Evolutionary conservation across 225 moss, liverwort and hornwort species (phyloP).

Genomic region (Takakia lepidozioides): DNA sequence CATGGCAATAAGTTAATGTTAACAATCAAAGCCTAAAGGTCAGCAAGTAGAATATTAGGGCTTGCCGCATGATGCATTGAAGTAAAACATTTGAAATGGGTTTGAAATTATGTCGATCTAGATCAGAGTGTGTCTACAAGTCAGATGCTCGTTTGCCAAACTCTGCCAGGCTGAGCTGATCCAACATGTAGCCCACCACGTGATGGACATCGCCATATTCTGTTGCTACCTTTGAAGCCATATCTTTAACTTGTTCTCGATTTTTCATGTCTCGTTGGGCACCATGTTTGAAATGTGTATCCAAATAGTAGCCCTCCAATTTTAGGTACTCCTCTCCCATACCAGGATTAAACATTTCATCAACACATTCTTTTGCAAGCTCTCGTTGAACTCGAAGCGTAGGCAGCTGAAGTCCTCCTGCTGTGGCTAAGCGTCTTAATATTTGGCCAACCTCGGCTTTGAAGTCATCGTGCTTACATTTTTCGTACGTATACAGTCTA

Average conservation of each 20-base stretch:
- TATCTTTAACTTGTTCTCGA: slow-evolving; percentile 4
- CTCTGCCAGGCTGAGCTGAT: slow-evolving; percentile 9
- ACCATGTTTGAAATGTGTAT: not conserved
- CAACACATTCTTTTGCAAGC: slow-evolving; percentile 11
- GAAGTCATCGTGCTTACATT: slow-evolving; percentile 17
- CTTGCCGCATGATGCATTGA: no score
- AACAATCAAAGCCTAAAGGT: no score
- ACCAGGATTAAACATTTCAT: slow-evolving; percentile 11
- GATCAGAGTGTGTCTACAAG: no score
- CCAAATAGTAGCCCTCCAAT: slow-evolving; percentile 15
- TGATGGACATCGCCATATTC: slow-evolving; percentile 12
- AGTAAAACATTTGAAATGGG: no score
- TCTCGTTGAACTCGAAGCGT: slow-evolving; percentile 6
- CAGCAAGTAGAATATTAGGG: no score
- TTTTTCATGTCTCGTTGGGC: not conserved
- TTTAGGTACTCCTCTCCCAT: slow-evolving; percentile 18
- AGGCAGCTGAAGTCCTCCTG: slow-evolving; percentile 13
- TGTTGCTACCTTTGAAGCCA: not conserved
- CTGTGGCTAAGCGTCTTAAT: slow-evolving; percentile 5
- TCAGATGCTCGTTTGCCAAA: no score
- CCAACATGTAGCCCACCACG: slow-evolving; percentile 15
- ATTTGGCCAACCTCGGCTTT: slow-evolving; percentile 15
- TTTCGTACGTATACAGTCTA: not conserved
- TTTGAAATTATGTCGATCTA: no score
- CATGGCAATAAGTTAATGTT: no score